Conservation (phyloP, 2,329 filamentous ascomycete species). For the Exserohilum rostratum region DNA sequence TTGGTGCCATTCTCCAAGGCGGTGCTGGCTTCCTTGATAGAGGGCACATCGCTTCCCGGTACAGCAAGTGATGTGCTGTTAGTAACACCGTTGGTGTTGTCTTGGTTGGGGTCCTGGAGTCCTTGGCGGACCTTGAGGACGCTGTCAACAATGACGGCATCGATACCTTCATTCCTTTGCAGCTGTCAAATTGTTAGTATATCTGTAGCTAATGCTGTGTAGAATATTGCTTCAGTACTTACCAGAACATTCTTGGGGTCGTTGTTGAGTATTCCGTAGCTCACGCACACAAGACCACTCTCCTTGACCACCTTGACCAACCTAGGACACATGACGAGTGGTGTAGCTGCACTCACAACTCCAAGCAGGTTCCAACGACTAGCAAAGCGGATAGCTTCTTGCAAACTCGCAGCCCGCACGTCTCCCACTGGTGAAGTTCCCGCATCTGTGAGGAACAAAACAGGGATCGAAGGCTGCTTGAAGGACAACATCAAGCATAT, state of each 20-base stretch:
- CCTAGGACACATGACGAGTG: conserved; percentile 85
- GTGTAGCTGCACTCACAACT: conserved; percentile 86
- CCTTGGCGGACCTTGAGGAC: conserved; percentile 93
- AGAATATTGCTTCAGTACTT: conserved; percentile 41
- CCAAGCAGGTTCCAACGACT: conserved; percentile 93
- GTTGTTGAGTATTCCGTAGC: conserved; percentile 91
- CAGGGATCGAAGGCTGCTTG: conserved; percentile 96
- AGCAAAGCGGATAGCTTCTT: conserved; percentile 94
- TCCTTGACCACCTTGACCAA: conserved; percentile 94
- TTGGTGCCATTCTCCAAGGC: neutral
- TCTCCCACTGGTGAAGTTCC: conserved; percentile 83
- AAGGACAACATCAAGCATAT: conserved; percentile 92
- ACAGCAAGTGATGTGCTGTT: conserved; percentile 11
- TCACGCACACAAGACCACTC: conserved; percentile 90
- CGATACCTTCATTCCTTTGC: conserved; percentile 94
- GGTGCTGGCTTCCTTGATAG: conserved; percentile 9
- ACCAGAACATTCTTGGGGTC: conserved; percentile 84
- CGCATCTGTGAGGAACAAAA: conserved; percentile 91
- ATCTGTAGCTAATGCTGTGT: rapidly evolving
- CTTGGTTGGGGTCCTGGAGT: conserved; percentile 61
- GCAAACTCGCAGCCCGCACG: conserved; percentile 85
- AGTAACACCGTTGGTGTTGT: neutral
- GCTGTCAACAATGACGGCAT: conserved; percentile 96
- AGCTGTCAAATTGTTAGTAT: conserved; percentile 57
- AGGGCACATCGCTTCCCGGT: conserved; percentile 8